These are phyloP conservation scores for Eleusine indica DNA, from an alignment of 176 grass and related monocot genomes.

Conservation along the genomic window DNA sequence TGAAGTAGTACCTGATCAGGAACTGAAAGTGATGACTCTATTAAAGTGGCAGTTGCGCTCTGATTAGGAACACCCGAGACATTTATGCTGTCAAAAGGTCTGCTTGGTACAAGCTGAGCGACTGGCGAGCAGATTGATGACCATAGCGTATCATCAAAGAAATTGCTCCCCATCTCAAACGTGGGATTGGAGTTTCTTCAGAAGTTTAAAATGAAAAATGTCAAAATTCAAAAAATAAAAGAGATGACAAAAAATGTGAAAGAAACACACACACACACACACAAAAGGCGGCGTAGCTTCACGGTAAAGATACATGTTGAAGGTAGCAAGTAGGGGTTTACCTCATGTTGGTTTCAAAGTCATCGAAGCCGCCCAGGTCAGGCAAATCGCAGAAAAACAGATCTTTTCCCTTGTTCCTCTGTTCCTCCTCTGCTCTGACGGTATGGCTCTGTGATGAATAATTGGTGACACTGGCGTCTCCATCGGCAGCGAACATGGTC, in stretches of 20 bases:
- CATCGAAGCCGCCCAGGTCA: constrained; percentile 47
- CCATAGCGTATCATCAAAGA: constrained; percentile 43
- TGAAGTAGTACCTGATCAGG: constrained; percentile 43
- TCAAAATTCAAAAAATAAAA: background rate
- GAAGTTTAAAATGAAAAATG: constrained; percentile 9
- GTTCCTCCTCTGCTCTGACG: constrained; percentile 1
- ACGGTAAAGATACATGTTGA: background rate
- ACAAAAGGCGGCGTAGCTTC: background rate
- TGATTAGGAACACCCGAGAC: background rate
- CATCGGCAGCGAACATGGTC: constrained; percentile 7
- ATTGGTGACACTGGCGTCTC: background rate
- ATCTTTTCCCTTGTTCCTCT: constrained; percentile 34
- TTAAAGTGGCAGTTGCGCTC: background rate
- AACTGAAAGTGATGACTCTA: constrained; percentile 7
- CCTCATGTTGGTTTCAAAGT: constrained; percentile 45
- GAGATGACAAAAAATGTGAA: background rate
- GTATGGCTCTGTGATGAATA: background rate
- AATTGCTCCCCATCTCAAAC: constrained; percentile 51
- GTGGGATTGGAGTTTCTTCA: constrained; percentile 44
- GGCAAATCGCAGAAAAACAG: constrained; percentile 44
- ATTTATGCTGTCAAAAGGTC: constrained; percentile 9
- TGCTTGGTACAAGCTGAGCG: constrained; percentile 32
- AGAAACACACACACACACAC: background rate
- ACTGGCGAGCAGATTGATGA: constrained; percentile 45
- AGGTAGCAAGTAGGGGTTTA: constrained; percentile 12